Conservation (phyloP, 73 alveolate genomes). For the Tetrahymena thermophila region DNA sequence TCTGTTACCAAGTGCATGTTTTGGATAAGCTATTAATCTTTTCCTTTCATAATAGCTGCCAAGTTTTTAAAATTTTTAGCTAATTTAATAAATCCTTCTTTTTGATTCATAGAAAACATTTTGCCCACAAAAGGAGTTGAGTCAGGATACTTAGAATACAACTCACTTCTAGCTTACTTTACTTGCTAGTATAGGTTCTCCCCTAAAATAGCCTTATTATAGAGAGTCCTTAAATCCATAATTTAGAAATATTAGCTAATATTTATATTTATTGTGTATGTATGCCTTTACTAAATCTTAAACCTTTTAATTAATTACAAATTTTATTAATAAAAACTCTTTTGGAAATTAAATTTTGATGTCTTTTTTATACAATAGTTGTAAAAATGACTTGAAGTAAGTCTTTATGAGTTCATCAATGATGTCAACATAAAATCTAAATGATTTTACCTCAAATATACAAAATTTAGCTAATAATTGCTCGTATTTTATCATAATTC, state of each 20-base stretch:
- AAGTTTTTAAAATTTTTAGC: not conserved
- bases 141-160: not conserved
- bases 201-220: not conserved
- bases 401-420: not conserved
- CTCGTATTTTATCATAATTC: not conserved
- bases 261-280: not conserved
- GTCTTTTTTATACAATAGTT: not conserved
- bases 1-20: not conserved
- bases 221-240: not conserved
- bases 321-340: not conserved
- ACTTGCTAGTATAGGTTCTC: not conserved
- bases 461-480: too few relatives aligned
- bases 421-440: not conserved
- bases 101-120: not conserved
- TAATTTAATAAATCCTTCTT: not conserved
- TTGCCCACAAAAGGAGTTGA: not conserved
- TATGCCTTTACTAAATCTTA: not conserved
- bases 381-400: not conserved
- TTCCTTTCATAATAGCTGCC: not conserved
- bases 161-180: not conserved
- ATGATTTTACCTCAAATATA: not conserved
- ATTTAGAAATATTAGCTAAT: not conserved
- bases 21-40: not conserved
- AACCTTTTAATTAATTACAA: not conserved
- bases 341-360: not conserved